phyloP scores from a whole-genome alignment of 2,329 filamentous ascomycete genomes.

The Epichloe scottii region DNA sequence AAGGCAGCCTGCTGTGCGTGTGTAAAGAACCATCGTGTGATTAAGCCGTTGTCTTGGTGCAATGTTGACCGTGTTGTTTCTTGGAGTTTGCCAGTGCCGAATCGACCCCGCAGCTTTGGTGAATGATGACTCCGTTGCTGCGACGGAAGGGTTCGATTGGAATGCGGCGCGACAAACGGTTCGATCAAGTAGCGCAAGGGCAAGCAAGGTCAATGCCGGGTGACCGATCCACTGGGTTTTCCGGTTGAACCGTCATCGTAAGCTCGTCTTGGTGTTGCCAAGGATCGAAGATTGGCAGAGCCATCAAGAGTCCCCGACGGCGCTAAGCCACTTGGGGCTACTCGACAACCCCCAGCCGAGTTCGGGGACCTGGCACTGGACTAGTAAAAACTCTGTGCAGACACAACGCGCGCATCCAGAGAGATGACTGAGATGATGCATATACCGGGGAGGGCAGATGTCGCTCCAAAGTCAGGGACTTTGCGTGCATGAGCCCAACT shows the following conservation, averaged over 20 bases:
- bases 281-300: slow-evolving; percentile 11
- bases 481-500: not conserved
- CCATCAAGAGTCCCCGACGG: slow-evolving; percentile 10
- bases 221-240: not conserved
- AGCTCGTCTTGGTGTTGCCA: not conserved
- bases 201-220: not conserved
- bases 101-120: not conserved
- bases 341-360: not conserved
- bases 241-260: not conserved
- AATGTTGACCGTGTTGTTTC: not conserved
- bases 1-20: no score
- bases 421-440: not conserved
- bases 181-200: not conserved
- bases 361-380: no score
- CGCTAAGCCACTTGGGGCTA: slow-evolving; percentile 6
- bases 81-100: no score
- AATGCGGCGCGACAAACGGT: not conserved
- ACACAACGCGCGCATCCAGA: not conserved
- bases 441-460: not conserved
- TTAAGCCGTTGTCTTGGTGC: not conserved
- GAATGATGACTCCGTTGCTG: not conserved
- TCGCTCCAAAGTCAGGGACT: no score
- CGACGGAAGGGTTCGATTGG: not conserved
- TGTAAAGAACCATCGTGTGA: no score
- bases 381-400: not conserved